Evolutionary conservation across 192 early-diverging fungal genomes (phyloP), one percentile per base, ranked within the genome.

Genomic region (Coemansia sp.): DNA sequence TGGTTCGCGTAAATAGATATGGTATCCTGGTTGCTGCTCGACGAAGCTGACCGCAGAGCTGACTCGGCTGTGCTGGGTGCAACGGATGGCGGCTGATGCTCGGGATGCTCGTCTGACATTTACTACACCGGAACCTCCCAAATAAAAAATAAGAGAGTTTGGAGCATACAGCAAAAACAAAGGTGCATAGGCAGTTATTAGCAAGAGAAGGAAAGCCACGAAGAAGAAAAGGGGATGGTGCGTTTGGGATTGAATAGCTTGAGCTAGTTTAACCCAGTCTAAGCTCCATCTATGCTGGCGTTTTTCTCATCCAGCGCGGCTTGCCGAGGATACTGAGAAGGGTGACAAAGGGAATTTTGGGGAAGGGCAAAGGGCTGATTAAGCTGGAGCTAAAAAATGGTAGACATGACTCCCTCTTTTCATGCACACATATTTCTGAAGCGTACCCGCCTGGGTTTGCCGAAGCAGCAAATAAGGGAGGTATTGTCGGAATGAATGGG

Each of bases 31-130:
- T 43, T 45, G 43, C 12, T 8, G 41, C n/a, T 29, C 22, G 41
- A 5, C 43, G 43, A 25, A 23, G 41, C 58, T 9, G 62, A 9
- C 29, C 17, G 47, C 14, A 29, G 23, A 17, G 60, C 60, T 24
- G 60, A 24, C 38, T 48, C 52, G 53, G 52, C 62, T 15, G 53
- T 55, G 62, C 48, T 58, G 60, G 49, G 54, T 48, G 32, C 61
- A 11, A 56, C 32, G 8, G 60, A 45, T 45, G 67, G 56, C 58
- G 25, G 55, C 54, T 35, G 63, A 27, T 69, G 38, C 49, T 72
- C 60, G 21, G 63, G 27, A 35, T 73, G 70, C 52, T 73, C 57
- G 45, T 67, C 66, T 48, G 76, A 70, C 76, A 79, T 79, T 73
- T 73, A 67, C 76, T 79, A 79, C 67, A 79, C 50, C 25, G 22